Base-by-base conservation (phyloP, 768 basidiomycete genomes). In the Lactifluus piperatus region DNA sequence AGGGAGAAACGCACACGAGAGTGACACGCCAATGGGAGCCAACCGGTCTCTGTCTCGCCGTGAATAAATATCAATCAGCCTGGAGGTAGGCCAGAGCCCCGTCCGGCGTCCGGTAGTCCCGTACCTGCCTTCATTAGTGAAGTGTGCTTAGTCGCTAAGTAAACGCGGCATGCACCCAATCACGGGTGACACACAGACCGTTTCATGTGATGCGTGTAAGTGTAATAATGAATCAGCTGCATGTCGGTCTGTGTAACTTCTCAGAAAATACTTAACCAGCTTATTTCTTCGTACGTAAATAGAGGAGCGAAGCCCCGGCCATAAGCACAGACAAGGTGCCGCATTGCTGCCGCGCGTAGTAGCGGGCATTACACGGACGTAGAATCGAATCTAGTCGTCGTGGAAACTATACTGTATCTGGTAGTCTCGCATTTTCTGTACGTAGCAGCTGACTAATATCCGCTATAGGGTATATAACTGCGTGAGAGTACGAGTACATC, bases 391-490 rank as follows among this genome's bases (percentile, higher is more conserved):
- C 29, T 10, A 11, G 58, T 60, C 53, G 54, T 49, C 34, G 46
- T 55, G 54, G 53, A 36, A 29, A 54, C 47, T 36, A 22, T 41
- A 27, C 27, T 32, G 13, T 39, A 34, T 34, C 45, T 14, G 26
- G 49, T 34, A 24, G 37, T 11, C 14, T 16, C 34, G 13, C 16
- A 26, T 51, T 39, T n/a, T 27, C 26, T 41, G 39, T 46, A 52
- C 36, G 11, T 48, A 48, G 39, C 30, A 36, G 43, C 26, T 51
- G 53, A 51, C 41, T 55, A 50, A 43, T 49, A 24, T 36, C 57
- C 51, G 24, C 41, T 54, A 13, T 30, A 54, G 6, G 47, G 54
- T 60, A 60, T 60, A 60, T 50, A 18, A 18, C 32, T 44, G 48
- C 36, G 20, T 18, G 26, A 49, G 24, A 22, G 53, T 55, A 49